These are phyloP conservation scores for Cyclocybe cylindracea DNA, from an alignment of 768 basidiomycete genomes.

Conservation along the genomic window DNA sequence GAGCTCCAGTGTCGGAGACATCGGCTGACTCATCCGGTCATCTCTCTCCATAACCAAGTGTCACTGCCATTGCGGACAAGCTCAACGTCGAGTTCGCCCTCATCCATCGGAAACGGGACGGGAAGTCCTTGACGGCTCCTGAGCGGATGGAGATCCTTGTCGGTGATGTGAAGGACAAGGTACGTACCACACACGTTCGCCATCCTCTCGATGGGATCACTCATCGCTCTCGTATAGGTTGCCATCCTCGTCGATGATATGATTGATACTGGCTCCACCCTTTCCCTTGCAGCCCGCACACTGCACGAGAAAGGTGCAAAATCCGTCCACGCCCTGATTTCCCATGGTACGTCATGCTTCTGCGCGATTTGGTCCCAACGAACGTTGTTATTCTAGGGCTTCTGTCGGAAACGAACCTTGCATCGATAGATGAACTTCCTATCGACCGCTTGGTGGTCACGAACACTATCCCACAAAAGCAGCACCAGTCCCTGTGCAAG, in stretches of 20 bases:
- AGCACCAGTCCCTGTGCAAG: constrained; percentile 59
- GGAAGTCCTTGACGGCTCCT: constrained; percentile 61
- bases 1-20: constrained; percentile 6
- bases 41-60: constrained; percentile 46
- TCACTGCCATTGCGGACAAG: constrained; percentile 93
- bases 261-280: constrained; percentile 94
- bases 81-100: constrained; percentile 94
- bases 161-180: constrained; percentile 92
- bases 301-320: constrained; percentile 88
- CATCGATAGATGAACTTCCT: constrained; percentile 66
- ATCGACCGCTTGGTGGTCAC: constrained; percentile 91
- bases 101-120: constrained; percentile 88
- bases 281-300: constrained; percentile 82
- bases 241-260: constrained; percentile 98
- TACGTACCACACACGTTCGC: constrained; percentile 20
- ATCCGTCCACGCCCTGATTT: constrained; percentile 84
- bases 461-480: constrained; percentile 88
- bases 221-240: constrained; percentile 46
- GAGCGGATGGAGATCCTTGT: constrained; percentile 93
- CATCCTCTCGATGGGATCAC: background rate
- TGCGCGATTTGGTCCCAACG: background rate
- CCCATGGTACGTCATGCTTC: constrained; percentile 70
- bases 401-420: constrained; percentile 76
- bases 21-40: constrained; percentile 9
- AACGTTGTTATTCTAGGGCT: constrained; percentile 52